These are phyloP conservation scores for Metschnikowia orientalis DNA, from an alignment of 805 yeast genomes.

Conservation along the genomic window DNA sequence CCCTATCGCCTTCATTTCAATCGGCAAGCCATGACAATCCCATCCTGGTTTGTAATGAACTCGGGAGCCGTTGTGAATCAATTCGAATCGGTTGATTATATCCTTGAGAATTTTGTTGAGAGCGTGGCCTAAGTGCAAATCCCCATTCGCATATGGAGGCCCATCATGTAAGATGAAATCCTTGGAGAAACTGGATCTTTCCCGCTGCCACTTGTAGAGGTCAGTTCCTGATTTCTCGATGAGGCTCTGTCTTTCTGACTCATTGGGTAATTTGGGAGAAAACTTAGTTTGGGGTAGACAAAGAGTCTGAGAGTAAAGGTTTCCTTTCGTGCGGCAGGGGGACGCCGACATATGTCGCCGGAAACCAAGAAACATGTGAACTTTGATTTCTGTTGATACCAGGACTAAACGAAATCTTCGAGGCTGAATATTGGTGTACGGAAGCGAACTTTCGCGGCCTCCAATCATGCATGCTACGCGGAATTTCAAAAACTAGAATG, in stretches of 20 bases:
- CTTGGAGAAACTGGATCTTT: constrained; percentile 17
- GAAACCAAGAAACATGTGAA: too few species aligned
- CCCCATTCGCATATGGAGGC: constrained; percentile 98
- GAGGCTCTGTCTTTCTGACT: constrained; percentile 29
- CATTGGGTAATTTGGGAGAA: constrained; percentile 50
- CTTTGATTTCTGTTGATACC: too few species aligned
- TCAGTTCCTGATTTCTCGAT: constrained; percentile 53
- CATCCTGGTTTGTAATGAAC: constrained; percentile 87
- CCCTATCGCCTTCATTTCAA: constrained; percentile 76
- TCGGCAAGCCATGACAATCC: constrained; percentile 99
- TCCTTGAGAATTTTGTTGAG: constrained; percentile 87
- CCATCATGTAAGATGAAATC: constrained; percentile 86
- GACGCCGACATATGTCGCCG: constrained; percentile 7
- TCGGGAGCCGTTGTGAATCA: constrained; percentile 51
- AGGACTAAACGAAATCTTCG: too few species aligned
- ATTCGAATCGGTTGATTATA: constrained; percentile 67
- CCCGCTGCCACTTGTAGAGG: constrained; percentile 59
- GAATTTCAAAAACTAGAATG: neutral
- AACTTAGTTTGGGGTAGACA: constrained; percentile 63
- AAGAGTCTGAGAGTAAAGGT: constrained; percentile 47
- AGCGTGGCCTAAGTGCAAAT: constrained; percentile 88
- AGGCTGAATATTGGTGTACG: too few species aligned
- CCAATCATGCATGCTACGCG: neutral
- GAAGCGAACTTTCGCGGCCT: too few species aligned
- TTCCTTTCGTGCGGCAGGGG: constrained; percentile 2